phyloP scores from a whole-genome alignment of 495 filamentous ascomycete species.

The Podospora appendiculata region DNA sequence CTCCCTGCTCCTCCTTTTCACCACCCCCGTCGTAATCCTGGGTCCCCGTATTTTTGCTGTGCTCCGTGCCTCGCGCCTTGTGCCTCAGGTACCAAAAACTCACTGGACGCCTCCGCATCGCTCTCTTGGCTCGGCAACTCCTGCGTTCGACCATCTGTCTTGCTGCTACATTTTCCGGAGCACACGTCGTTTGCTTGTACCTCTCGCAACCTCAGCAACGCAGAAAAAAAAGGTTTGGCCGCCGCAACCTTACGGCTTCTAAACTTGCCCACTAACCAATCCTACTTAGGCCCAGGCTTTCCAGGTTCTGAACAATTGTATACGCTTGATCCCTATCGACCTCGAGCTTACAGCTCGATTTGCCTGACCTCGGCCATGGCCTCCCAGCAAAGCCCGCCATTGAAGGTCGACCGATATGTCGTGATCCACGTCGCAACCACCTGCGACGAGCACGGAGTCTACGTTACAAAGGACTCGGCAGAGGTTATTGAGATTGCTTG shows the following conservation, averaged over 20 bases:
- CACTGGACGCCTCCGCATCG: slow-evolving; percentile 9
- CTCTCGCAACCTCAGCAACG: slow-evolving; percentile 1
- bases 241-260: too few relatives aligned
- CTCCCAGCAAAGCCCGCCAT: slow-evolving; percentile 33
- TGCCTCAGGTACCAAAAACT: too few relatives aligned
- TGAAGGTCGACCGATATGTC: slow-evolving; percentile 86
- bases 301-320: not conserved
- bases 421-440: slow-evolving; percentile 98
- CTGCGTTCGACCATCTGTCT: slow-evolving; percentile 5
- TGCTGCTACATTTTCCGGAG: slow-evolving; percentile 15
- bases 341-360: slow-evolving; percentile 6
- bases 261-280: too few relatives aligned
- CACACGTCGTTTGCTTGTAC: slow-evolving; percentile 9
- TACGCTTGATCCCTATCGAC: not conserved
- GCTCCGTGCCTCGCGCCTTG: too few relatives aligned
- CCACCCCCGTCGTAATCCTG: too few relatives aligned
- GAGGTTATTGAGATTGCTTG: slow-evolving; percentile 98
- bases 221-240: slow-evolving; percentile 6
- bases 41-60: too few relatives aligned
- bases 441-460: slow-evolving; percentile 97
- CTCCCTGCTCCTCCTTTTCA: too few relatives aligned
- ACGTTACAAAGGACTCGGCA: slow-evolving; percentile 97
- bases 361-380: slow-evolving; percentile 27
- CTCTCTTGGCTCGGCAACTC: slow-evolving; percentile 10
- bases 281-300: too few relatives aligned